These are phyloP conservation scores for Ceraceosorus bombacis DNA, from an alignment of 1,284 basidiomycete species.

Conservation along the genomic window DNA sequence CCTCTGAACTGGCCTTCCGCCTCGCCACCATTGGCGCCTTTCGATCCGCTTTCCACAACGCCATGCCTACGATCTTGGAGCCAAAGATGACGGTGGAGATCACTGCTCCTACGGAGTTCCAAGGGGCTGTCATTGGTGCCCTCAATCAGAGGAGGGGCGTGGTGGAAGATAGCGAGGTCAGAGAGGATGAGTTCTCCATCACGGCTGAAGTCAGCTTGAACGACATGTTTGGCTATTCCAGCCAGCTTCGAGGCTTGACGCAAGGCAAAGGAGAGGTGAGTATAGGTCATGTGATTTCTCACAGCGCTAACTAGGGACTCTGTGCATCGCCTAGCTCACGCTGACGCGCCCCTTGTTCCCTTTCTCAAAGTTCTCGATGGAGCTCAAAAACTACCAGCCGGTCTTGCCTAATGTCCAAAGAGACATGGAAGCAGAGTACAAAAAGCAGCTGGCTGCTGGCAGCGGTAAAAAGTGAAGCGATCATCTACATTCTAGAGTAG, in stretches of 20 bases:
- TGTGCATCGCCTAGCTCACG: background rate
- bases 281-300: too few relatives aligned
- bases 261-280: constrained; percentile 55
- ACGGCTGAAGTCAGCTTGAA: constrained; percentile 87
- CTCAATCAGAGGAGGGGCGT: constrained; percentile 88
- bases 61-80: constrained; percentile 77
- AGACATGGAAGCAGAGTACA: constrained; percentile 61
- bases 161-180: constrained; percentile 90
- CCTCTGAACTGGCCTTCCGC: constrained; percentile 91
- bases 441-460: constrained; percentile 18
- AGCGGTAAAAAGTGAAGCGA: too few relatives aligned
- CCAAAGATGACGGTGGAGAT: constrained; percentile 99
- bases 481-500: too few relatives aligned
- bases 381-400: constrained; percentile 72
- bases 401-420: constrained; percentile 82
- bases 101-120: constrained; percentile 91
- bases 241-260: constrained; percentile 70
- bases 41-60: constrained; percentile 75
- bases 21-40: constrained; percentile 84
- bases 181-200: constrained; percentile 92
- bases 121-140: constrained; percentile 90
- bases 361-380: constrained; percentile 78
- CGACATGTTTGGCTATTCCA: constrained; percentile 87
- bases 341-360: background rate
- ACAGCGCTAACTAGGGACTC: too few relatives aligned